phyloP scores from a whole-genome alignment of 495 filamentous ascomycete species.

The Penicillium flavigenum region DNA sequence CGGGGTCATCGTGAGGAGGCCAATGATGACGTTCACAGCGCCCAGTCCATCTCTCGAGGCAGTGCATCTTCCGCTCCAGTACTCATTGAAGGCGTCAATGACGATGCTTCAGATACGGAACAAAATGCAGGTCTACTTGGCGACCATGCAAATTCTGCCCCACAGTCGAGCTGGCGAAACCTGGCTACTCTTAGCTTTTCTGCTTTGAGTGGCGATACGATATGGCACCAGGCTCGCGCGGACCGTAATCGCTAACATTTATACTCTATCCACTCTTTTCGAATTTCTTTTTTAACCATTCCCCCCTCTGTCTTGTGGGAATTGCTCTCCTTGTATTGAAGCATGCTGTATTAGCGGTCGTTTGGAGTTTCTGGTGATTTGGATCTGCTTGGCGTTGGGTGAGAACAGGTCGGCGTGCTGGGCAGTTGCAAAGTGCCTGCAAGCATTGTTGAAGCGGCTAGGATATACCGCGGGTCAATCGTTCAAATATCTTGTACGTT shows the following conservation, averaged over 20 bases:
- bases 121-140: slow-evolving; percentile 43
- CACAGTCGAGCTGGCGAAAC: slow-evolving; percentile 43
- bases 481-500: slow-evolving; percentile 15
- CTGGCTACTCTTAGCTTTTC: slow-evolving; percentile 48
- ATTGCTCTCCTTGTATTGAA: slow-evolving; percentile 28
- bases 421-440: slow-evolving; percentile 21
- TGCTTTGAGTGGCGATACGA: slow-evolving; percentile 51
- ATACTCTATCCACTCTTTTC: slow-evolving; percentile 15
- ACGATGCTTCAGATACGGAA: slow-evolving; percentile 41
- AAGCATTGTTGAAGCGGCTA: slow-evolving; percentile 27
- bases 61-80: slow-evolving; percentile 52
- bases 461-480: slow-evolving; percentile 27
- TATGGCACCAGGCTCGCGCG: slow-evolving; percentile 48
- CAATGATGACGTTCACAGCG: slow-evolving; percentile 33
- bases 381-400: slow-evolving; percentile 37
- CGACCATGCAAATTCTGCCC: slow-evolving; percentile 38
- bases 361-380: slow-evolving; percentile 30
- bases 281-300: slow-evolving; percentile 14
- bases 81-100: slow-evolving; percentile 36
- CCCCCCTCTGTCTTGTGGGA: slow-evolving; percentile 10
- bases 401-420: slow-evolving; percentile 25
- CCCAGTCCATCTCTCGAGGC: slow-evolving; percentile 18
- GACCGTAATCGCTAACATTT: slow-evolving; percentile 44
- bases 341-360: slow-evolving; percentile 43
- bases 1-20: slow-evolving; percentile 48